Conservation (phyloP, 2,329 filamentous ascomycete genomes). For the Gnomoniopsis sp. region DNA sequence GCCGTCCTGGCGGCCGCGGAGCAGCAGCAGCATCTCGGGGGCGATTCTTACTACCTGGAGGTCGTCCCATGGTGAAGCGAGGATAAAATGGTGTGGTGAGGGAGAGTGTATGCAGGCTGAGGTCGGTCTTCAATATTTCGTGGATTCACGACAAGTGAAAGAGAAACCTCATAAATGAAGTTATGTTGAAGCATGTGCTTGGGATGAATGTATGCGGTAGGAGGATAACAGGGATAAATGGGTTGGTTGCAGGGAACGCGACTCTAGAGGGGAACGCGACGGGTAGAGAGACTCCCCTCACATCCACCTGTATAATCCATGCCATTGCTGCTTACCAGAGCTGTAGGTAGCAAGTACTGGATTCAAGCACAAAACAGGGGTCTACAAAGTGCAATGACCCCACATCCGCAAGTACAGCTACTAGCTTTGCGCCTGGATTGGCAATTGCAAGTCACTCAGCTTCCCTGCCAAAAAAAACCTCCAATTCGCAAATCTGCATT, state of each 20-base stretch:
- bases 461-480: conserved; percentile 2
- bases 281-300: too few species aligned
- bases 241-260: too few species aligned
- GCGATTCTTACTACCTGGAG: conserved; percentile 1
- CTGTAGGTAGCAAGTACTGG: not conserved
- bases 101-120: not conserved
- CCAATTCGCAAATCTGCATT: not conserved
- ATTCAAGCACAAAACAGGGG: not conserved
- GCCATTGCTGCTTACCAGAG: not conserved
- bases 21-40: conserved; percentile 17
- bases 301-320: not conserved
- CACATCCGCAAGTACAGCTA: not conserved
- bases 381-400: not conserved
- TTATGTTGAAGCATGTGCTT: too few species aligned
- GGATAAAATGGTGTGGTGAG: not conserved
- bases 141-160: not conserved
- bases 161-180: too few species aligned
- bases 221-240: too few species aligned
- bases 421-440: not conserved
- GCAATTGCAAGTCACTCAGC: not conserved
- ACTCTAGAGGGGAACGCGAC: too few species aligned
- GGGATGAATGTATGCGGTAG: too few species aligned
- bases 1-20: too few species aligned
- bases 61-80: conserved; percentile 1
- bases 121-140: not conserved